Percentiles rank a stretch among this genome's conserved stretches.
phyloP scores from a whole-genome alignment of 140 eudicot species.

The Flaveria floridana region DNA sequence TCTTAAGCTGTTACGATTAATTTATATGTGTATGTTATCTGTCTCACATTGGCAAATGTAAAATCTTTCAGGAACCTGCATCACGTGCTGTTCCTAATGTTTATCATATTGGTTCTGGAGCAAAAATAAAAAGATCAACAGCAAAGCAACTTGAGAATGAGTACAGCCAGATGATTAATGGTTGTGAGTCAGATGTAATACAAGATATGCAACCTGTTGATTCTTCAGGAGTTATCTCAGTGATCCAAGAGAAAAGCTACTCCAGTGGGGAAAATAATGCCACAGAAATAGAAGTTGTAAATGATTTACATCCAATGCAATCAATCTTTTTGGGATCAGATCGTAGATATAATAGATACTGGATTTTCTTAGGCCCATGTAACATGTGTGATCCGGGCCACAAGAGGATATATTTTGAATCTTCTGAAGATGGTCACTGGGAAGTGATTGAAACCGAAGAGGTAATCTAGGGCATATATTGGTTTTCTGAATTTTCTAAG shows the following conservation, averaged over 20 bases:
- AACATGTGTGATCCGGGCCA: conserved; percentile 76
- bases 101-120: conserved; percentile 73
- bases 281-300: conserved; percentile 37
- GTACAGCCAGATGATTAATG: conserved; percentile 27
- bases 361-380: conserved; percentile 96
- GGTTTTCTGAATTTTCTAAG: neutral
- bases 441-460: conserved; percentile 80
- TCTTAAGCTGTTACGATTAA: neutral
- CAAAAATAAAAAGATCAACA: conserved; percentile 71
- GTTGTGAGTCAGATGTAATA: conserved; percentile 31
- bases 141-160: conserved; percentile 38
- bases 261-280: conserved; percentile 27
- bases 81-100: conserved; percentile 39
- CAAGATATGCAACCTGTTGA: conserved; percentile 59
- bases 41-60: conserved; percentile 13
- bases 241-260: conserved; percentile 24
- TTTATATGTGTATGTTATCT: neutral
- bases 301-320: conserved; percentile 79
- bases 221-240: conserved; percentile 51
- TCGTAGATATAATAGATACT: conserved; percentile 87
- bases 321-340: conserved; percentile 90
- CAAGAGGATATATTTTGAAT: conserved; percentile 79
- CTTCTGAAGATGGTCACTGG: conserved; percentile 98
- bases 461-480: conserved; percentile 40
- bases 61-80: conserved; percentile 57